Base-by-base conservation (phyloP, 345 rosid species). In the Lagerstroemia speciosa region DNA sequence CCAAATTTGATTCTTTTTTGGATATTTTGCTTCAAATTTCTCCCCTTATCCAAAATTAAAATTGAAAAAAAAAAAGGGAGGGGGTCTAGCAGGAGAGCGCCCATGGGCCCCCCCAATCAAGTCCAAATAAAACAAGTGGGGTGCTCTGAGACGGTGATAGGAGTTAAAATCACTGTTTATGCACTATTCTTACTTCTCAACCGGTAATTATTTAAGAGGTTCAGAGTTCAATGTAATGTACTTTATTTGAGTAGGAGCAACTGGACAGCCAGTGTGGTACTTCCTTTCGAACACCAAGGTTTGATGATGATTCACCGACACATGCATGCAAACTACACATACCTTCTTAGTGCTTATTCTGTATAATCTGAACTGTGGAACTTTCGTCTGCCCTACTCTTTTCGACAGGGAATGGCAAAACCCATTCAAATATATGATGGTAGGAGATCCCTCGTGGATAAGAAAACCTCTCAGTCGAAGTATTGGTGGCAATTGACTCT, bases 211-310 rank as follows among this genome's bases (percentile, higher is more conserved):
- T 33, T 80, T 58, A 77, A 55, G 85, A 94, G 99, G 88, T 89
- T 64, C 99, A 87, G 45, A n/a, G n/a, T 94, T 94, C 73, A 89
- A 70, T 69, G 84, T 94, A 41, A 83, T 84, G 66, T 71, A n/a
- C n/a, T n/a, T n/a, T 94, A 43, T 86, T 93, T 50, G 93, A 89
- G 83, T 84, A 89, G 79, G 96, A 94, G 77, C 85, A 69, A 40
- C 67, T 73, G 6, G 97, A 89, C 19, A 84, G 86, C 90, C 32
- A 94, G 82, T 38, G 96, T 89, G 68, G 82, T 94, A 37, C 97
- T 94, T 80, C 97, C 99, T 61, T 91, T 88, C 72, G 99, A 94
- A 83, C 97, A 88, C 80, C 96, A 94, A 91, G 97, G 97, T 91
- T 68, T 37, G 50, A 64, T 71, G 57, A 63, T 62, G 33, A 45